Evolutionary conservation across 768 basidiomycete genomes (phyloP), one percentile per base, ranked within the genome.

Genomic region (Agaricus subrufescens): DNA sequence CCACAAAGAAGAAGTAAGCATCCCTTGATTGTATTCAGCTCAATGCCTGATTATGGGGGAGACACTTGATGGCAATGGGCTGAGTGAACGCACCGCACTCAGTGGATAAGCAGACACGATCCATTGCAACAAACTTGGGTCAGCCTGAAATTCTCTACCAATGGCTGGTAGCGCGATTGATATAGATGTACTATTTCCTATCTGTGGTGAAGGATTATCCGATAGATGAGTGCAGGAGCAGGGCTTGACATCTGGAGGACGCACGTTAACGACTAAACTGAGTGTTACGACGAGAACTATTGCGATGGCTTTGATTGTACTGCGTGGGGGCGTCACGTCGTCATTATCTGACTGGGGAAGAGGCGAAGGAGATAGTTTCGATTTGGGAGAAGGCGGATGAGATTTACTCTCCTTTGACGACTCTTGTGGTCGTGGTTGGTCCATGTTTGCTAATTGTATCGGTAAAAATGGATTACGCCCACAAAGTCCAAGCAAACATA

Each of bases 1-100:
- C 92, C 92, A 27, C 82, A 84, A 11, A 91, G 78, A 9, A 94
- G 75, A 3, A 93, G 78, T 10, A 93, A 73, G 62, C 91, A 94
- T 7, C 86, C 89, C 89, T 90, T 46, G 0, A 15, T 19, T 19
- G 19, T 19, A 19, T 19, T 19, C 19, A 19, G 19, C 19, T n/a
- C 42, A 19, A 19, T 19, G 19, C 42, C 2, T 42, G 15, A 15
- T 42, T 42, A 44, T 10, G 15, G 53, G 25, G 44, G 29, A 14
- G 52, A 44, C 19, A 23, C 11, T 14, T 47, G 49, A 27, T 10
- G 19, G 19, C 19, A n/a, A 34, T n/a, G 6, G 34, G 12, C 7
- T 6, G 48, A 7, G 8, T 34, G 48, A n/a, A 57, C 65, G 31
- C 44, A 86, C 86, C 10, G 84, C 85, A 62, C 82, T 86, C 54